Percentiles rank a stretch among this genome's conserved stretches.
phyloP scores from a whole-genome alignment of 306 rosid species.

The Cicer judaicum region DNA sequence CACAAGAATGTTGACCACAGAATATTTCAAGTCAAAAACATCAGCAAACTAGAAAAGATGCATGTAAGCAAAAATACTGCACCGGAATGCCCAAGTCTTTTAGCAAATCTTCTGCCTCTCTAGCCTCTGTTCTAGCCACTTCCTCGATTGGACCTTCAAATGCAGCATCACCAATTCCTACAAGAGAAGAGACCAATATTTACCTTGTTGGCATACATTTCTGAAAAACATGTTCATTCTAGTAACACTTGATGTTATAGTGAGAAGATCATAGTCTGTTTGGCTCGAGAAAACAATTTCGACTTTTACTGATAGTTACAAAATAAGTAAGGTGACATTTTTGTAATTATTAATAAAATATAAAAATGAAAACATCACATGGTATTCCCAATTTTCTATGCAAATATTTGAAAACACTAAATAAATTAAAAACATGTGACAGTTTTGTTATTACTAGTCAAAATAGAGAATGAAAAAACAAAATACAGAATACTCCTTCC shows the following conservation, averaged over 20 bases:
- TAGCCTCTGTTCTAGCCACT: constrained; percentile 83
- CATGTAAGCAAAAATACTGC: constrained; percentile 40
- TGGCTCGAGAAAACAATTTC: background rate
- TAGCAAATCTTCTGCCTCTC: constrained; percentile 81
- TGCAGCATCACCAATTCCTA: constrained; percentile 71
- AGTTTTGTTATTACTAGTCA: background rate
- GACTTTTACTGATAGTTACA: background rate
- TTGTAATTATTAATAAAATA: background rate
- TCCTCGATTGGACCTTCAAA: constrained; percentile 90
- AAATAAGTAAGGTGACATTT: background rate
- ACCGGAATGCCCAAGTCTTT: constrained; percentile 88
- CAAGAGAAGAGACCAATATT: constrained; percentile 44
- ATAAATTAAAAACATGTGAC: background rate
- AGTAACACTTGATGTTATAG: background rate
- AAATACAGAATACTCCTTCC: background rate
- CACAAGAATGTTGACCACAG: constrained; percentile 4
- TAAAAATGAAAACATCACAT: background rate
- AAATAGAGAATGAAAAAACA: background rate
- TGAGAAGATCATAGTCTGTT: background rate
- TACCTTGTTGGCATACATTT: constrained; percentile 3
- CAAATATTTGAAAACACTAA: background rate
- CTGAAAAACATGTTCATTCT: constrained; percentile 19
- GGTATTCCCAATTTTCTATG: background rate
- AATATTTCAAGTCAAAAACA: constrained; percentile 34
- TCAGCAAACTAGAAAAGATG: constrained; percentile 8